These are phyloP conservation scores for Alnus glutinosa DNA, from an alignment of 306 rosid species.

Conservation along the genomic window DNA sequence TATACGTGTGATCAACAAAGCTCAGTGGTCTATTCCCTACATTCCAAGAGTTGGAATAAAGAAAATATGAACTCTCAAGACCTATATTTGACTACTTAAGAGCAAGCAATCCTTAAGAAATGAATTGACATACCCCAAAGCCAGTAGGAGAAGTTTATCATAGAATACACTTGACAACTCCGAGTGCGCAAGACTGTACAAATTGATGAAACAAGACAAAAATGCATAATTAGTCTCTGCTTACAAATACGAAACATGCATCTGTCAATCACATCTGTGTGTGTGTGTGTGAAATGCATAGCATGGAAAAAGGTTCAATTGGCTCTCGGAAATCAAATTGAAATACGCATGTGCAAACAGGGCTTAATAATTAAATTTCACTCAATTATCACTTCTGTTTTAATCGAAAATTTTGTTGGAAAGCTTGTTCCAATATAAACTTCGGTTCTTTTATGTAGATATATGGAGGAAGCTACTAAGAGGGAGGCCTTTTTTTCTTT, in stretches of 20 bases:
- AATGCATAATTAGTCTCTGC: conserved; percentile 9
- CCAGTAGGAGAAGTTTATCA: conserved; percentile 73
- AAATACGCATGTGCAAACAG: background rate
- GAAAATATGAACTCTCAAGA: background rate
- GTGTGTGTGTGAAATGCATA: background rate
- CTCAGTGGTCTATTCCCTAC: conserved; percentile 15
- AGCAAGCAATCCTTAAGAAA: background rate
- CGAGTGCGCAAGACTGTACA: conserved; percentile 84
- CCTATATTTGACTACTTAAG: background rate
- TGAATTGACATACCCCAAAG: conserved; percentile 52
- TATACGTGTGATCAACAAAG: background rate
- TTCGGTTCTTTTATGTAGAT: background rate
- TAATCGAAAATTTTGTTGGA: background rate
- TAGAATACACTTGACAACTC: conserved; percentile 90
- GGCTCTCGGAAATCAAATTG: background rate
- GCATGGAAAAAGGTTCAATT: background rate
- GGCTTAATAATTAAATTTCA: background rate
- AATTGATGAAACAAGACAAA: conserved; percentile 22
- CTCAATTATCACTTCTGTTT: background rate
- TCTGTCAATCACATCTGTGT: background rate
- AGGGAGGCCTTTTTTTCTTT: background rate
- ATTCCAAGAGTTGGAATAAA: background rate
- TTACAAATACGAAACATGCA: background rate
- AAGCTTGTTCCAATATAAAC: background rate
- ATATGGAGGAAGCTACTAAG: background rate